These are phyloP conservation scores for Umbellularia californica DNA, from an alignment of 164 flowering plant species.

Conservation along the genomic window DNA sequence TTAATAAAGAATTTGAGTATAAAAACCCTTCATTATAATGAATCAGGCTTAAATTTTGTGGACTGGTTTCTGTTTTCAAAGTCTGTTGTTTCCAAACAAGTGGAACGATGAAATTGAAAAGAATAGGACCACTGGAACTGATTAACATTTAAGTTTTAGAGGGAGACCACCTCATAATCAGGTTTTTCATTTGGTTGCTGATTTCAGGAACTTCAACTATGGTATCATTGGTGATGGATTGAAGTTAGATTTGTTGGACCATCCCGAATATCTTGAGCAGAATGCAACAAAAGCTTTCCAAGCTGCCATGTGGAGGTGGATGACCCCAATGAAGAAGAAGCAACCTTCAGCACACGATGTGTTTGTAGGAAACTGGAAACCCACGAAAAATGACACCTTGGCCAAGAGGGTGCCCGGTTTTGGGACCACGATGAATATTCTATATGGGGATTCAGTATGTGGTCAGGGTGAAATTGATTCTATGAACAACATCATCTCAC, in stretches of 20 bases:
- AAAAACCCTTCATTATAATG: too few species aligned
- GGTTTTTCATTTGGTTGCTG: background rate
- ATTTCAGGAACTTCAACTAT: constrained; percentile 73
- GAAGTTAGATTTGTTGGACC: constrained; percentile 59
- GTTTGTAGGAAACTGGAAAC: constrained; percentile 85
- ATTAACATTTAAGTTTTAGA: too few species aligned
- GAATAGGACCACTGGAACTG: too few species aligned
- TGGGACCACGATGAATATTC: constrained; percentile 83
- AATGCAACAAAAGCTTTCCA: constrained; percentile 83
- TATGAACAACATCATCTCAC: constrained; percentile 75
- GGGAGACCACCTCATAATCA: background rate
- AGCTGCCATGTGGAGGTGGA: constrained; percentile 77
- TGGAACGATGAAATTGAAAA: too few species aligned
- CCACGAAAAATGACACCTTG: constrained; percentile 80
- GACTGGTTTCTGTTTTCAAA: too few species aligned
- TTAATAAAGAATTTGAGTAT: too few species aligned
- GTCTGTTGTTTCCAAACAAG: too few species aligned
- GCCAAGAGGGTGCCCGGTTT: constrained; percentile 69
- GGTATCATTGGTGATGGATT: constrained; percentile 58
- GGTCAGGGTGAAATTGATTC: constrained; percentile 65
- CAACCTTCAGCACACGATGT: constrained; percentile 78
- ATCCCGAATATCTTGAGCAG: constrained; percentile 83
- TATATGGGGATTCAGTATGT: constrained; percentile 63
- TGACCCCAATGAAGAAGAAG: constrained; percentile 59
- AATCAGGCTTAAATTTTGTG: too few species aligned